phyloP scores from a whole-genome alignment of 2,329 filamentous ascomycete genomes.

The Pyricularia sp. region DNA sequence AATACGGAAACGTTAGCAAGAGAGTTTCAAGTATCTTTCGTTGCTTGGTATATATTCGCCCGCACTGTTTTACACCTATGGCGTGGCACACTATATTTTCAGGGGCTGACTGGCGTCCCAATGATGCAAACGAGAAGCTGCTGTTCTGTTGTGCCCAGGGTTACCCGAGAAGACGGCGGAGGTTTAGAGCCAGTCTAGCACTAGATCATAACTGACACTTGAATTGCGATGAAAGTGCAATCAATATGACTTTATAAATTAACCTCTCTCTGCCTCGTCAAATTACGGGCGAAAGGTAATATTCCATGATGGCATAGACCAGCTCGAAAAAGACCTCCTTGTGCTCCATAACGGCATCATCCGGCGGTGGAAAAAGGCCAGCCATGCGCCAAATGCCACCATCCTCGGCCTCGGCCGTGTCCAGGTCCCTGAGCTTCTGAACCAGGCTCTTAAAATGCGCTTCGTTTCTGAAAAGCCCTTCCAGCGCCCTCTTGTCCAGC shows the following conservation, averaged over 20 bases:
- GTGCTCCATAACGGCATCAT: slow-evolving; percentile 9
- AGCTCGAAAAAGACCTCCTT: slow-evolving; percentile 31
- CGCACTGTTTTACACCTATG: not conserved
- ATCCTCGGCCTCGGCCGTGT: slow-evolving; percentile 31
- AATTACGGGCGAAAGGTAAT: slow-evolving; percentile 40
- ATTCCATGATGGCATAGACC: slow-evolving; percentile 45
- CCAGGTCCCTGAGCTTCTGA: slow-evolving; percentile 39
- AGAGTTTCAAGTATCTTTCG: not conserved
- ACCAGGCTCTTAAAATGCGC: slow-evolving; percentile 30
- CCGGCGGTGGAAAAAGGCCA: not conserved
- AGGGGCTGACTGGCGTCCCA: not conserved
- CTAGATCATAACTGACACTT: not conserved
- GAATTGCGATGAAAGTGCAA: not conserved
- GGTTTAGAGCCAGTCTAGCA: not conserved
- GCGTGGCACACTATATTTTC: not conserved
- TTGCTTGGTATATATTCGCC: not conserved
- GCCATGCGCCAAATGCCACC: slow-evolving; percentile 15
- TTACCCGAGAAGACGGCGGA: not conserved
- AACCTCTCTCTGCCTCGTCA: slow-evolving; percentile 16
- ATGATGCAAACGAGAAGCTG: not conserved
- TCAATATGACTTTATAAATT: not conserved
- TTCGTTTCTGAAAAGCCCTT: slow-evolving; percentile 26
- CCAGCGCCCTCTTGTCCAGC: slow-evolving; percentile 34
- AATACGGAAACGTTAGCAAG: not conserved
- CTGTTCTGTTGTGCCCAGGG: no score